Conservation (phyloP, 177 flowering plant species). For the Vitis hybrid region DNA sequence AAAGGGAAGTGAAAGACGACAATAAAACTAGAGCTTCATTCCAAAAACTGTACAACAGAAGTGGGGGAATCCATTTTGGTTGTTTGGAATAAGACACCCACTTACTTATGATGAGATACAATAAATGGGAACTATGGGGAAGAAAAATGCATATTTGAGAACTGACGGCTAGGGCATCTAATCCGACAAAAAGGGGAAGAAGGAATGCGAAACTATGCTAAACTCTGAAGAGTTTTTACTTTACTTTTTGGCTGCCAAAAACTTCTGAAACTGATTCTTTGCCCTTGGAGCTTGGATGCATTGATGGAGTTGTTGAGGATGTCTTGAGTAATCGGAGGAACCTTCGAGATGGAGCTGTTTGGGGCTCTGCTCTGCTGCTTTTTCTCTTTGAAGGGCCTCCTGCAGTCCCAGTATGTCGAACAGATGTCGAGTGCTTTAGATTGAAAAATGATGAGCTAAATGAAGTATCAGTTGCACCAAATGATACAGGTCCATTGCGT, state of each 20-base stretch:
- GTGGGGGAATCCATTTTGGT: slow-evolving; percentile 8
- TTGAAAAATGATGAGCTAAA: slow-evolving; percentile 44
- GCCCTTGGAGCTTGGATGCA: slow-evolving; percentile 40
- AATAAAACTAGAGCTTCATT: neutral
- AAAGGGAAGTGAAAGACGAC: neutral
- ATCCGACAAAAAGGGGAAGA: neutral
- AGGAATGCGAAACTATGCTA: neutral
- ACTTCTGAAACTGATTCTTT: slow-evolving; percentile 44
- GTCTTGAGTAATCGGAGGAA: slow-evolving; percentile 47
- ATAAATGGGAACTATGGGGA: slow-evolving; percentile 7
- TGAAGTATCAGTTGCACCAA: slow-evolving; percentile 42
- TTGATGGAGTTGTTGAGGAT: slow-evolving; percentile 40
- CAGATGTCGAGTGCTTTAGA: slow-evolving; percentile 34
- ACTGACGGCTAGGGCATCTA: too few species aligned
- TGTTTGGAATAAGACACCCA: slow-evolving; percentile 21
- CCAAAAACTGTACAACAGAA: slow-evolving; percentile 25
- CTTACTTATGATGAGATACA: slow-evolving; percentile 13
- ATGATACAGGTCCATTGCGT: slow-evolving; percentile 50
- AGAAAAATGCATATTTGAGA: neutral
- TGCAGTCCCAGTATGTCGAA: slow-evolving; percentile 27
- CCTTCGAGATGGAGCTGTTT: slow-evolving; percentile 38
- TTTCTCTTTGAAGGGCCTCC: slow-evolving; percentile 46
- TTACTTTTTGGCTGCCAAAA: slow-evolving; percentile 35
- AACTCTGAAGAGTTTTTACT: slow-evolving; percentile 2
- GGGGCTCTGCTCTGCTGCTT: slow-evolving; percentile 31